A percentile compares a stretch with the other conserved stretches of the same genome.
Conservation (phyloP, 2,329 filamentous ascomycete species). For the Bipolaris sorokiniana region DNA sequence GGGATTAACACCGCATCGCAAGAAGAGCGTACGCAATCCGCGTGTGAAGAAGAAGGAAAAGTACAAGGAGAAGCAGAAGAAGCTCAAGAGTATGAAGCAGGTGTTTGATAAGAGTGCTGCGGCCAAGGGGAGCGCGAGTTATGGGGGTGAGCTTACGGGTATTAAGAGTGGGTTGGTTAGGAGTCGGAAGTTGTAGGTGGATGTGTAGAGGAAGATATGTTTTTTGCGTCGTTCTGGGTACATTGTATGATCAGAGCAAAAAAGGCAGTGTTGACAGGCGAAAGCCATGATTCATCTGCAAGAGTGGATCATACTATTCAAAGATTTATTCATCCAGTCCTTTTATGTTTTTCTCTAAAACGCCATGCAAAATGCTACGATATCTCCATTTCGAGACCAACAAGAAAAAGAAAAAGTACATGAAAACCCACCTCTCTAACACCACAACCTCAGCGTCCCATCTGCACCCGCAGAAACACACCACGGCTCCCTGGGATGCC, state of each 20-base stretch:
- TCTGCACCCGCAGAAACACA: conserved; percentile 92
- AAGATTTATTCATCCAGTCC: neutral
- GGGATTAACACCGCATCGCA: conserved; percentile 76
- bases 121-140: conserved; percentile 68
- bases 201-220: too few relatives aligned
- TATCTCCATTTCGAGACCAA: too few relatives aligned
- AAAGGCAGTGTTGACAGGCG: neutral
- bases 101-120: conserved; percentile 75
- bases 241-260: neutral
- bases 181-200: conserved; percentile 80
- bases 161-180: conserved; percentile 94
- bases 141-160: conserved; percentile 90
- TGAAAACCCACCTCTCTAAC: conserved; percentile 2
- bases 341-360: neutral
- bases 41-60: conserved; percentile 98
- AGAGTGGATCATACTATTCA: neutral
- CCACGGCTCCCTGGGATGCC: conserved; percentile 96
- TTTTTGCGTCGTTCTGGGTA: too few relatives aligned
- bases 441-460: conserved; percentile 88
- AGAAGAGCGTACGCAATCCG: conserved; percentile 94
- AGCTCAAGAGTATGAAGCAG: conserved; percentile 83
- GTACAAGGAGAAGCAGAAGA: conserved; percentile 97
- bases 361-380: conserved; percentile 4
- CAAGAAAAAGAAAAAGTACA: too few relatives aligned
- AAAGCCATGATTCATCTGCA: too few relatives aligned